Evolutionary conservation across 2,329 filamentous ascomycete species (phyloP), one percentile per base, ranked within the genome.

Genomic region (Arachnomyces sp.): DNA sequence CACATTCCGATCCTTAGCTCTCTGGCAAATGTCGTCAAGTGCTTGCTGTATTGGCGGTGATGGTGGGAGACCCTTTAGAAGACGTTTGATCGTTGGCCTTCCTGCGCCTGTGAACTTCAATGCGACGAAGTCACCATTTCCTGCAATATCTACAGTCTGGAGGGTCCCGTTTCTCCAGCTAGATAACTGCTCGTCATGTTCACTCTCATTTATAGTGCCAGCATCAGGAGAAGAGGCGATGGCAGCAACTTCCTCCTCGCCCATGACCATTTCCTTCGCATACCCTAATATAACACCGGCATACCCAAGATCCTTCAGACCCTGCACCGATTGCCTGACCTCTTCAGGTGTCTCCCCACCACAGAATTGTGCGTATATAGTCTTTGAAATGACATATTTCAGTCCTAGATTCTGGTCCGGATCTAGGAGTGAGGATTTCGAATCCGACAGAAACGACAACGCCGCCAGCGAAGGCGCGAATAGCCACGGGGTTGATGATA

Each of bases 331-430:
- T 21, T 59, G 63, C 31, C 71, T 68, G 2, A 93, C 82, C 61
- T 95, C 85, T 1, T 60, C 53, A 0, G 74, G 70, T 36, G 77
- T 83, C 63, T 88, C 84, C 18, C 89, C 89, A 0, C 86, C 86
- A 61, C 89, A 95, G 63, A 94, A 95, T 54, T 95, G 89, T 16
- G 80, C 79, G 60, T 95, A 95, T 53, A 95, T 88, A 0, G 86
- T 93, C 56, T 80, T 77, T 59, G 88, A 87, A 36, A 95, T 69
- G 31, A 88, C 57, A 44, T 70, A 76, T 32, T 79, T 75, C 12
- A 94, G 71, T 1, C 90, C 34, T 0, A 78, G 78, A 57, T 94
- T 95, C 38, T 67, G 71, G 56, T 93, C 86, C 3, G 87, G 80
- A 59, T 82, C 82, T 42, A 92, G 71, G 0, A 88, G 40, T 1